Conservation (phyloP, 2,329 filamentous ascomycete genomes). For the Pseudogymnoascus sp. region DNA sequence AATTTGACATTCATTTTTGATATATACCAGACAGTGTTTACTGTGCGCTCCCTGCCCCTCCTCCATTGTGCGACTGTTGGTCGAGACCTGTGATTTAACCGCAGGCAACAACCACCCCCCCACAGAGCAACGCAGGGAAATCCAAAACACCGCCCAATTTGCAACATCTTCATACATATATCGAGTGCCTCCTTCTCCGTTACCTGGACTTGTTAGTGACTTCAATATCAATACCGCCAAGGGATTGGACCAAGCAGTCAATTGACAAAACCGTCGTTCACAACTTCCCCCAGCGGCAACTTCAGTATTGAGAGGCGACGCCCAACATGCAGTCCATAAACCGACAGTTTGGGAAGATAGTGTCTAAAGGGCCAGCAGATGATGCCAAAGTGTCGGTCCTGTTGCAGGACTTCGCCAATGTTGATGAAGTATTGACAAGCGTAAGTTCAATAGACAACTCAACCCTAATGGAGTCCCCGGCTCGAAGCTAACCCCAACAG, state of each 20-base stretch:
- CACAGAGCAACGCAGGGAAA: not conserved
- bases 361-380: conserved; percentile 61
- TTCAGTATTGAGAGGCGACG: not conserved
- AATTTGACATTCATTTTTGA: not conserved
- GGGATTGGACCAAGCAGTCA: not conserved
- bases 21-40: not conserved
- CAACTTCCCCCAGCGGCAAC: not conserved
- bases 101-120: not conserved
- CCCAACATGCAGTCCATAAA: conserved; percentile 62
- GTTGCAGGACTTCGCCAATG: conserved; percentile 73
- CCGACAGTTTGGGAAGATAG: conserved; percentile 65
- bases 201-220: not conserved
- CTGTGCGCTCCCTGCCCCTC: not conserved
- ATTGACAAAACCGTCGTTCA: not conserved
- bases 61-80: not conserved
- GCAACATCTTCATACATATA: not conserved
- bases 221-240: not conserved
- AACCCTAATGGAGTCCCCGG: not conserved
- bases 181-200: not conserved
- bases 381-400: conserved; percentile 68
- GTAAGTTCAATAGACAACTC: conserved; percentile 37
- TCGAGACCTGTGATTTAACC: conserved; percentile 2
- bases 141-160: not conserved
- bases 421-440: conserved; percentile 64
- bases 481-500: conserved; percentile 35